Conservation (phyloP, 108 stramenopile species). For the Nitzschia sp. region DNA sequence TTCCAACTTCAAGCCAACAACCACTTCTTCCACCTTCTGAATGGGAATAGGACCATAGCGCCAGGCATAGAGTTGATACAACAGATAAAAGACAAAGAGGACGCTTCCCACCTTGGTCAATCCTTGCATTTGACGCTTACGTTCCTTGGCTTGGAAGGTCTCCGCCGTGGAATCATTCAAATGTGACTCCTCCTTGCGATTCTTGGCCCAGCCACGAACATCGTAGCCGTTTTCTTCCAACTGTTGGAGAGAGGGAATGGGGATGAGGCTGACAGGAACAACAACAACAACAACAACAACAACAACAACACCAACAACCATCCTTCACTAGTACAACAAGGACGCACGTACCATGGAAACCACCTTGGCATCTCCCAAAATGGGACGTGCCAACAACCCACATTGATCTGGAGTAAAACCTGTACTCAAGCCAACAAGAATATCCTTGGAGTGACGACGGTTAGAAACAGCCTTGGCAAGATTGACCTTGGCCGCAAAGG, state of each 20-base stretch:
- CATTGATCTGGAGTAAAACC: conserved; percentile 43
- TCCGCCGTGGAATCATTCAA: conserved; percentile 2
- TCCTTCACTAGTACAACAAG: too few relatives aligned
- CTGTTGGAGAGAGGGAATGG: conserved; percentile 1
- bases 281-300: conserved; percentile 2
- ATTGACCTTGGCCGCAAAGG: not conserved
- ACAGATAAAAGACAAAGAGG: not conserved
- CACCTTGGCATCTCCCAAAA: conserved; percentile 72
- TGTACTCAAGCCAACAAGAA: conserved; percentile 62
- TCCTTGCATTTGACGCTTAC: conserved; percentile 5
- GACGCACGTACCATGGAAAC: conserved; percentile 55
- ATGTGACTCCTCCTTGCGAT: conserved; percentile 7
- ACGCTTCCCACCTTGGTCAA: not conserved
- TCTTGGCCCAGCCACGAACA: conserved; percentile 13
- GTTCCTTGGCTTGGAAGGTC: not conserved
- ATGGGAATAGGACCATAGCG: not conserved
- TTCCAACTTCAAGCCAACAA: too few relatives aligned
- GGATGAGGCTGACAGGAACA: not conserved
- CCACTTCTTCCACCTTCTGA: not conserved
- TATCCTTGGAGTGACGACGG: conserved; percentile 32
- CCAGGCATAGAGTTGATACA: conserved; percentile 2
- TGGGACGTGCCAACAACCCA: conserved; percentile 55
- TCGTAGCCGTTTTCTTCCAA: conserved; percentile 20
- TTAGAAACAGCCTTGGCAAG: conserved; percentile 11
- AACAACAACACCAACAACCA: not conserved